Conservation (phyloP, 441 rosid genomes). For the Kokia cookei region DNA sequence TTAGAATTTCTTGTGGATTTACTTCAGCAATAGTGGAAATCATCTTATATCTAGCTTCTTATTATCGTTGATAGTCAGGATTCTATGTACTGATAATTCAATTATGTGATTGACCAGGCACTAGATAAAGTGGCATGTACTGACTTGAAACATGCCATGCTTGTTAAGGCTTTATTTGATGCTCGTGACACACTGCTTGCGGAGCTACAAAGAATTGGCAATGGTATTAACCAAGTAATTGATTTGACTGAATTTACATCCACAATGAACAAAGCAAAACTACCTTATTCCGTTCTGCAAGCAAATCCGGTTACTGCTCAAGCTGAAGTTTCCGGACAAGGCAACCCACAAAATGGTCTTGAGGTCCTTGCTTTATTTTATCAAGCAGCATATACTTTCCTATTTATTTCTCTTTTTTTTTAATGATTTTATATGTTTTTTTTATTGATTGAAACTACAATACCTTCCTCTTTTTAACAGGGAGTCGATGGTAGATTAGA, state of each 20-base stretch:
- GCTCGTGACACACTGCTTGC: conserved; percentile 57
- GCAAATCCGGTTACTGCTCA: conserved; percentile 27
- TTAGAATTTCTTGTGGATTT: neutral
- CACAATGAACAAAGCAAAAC: conserved; percentile 37
- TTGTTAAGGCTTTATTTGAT: conserved; percentile 62
- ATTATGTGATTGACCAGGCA: conserved; percentile 41
- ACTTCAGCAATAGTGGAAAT: neutral
- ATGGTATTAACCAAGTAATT: conserved; percentile 42
- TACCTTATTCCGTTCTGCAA: conserved; percentile 29
- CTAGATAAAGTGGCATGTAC: conserved; percentile 32
- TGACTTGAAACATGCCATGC: conserved; percentile 41
- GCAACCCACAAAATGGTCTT: conserved; percentile 59
- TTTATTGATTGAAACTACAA: neutral
- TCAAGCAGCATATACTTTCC: conserved; percentile 10
- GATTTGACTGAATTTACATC: conserved; percentile 52
- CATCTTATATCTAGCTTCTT: neutral
- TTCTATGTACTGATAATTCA: conserved; percentile 13
- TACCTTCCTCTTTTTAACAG: conserved; percentile 36
- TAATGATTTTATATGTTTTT: neutral
- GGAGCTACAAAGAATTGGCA: conserved; percentile 66
- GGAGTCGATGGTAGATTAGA: conserved; percentile 30
- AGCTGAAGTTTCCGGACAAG: conserved; percentile 40
- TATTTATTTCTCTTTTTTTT: neutral
- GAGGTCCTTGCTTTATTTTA: conserved; percentile 62
- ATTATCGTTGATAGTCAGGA: neutral